Evolutionary conservation across 371 early-diverging fungal genomes (phyloP).

Genomic region (Conidiobolus coronatus): DNA sequence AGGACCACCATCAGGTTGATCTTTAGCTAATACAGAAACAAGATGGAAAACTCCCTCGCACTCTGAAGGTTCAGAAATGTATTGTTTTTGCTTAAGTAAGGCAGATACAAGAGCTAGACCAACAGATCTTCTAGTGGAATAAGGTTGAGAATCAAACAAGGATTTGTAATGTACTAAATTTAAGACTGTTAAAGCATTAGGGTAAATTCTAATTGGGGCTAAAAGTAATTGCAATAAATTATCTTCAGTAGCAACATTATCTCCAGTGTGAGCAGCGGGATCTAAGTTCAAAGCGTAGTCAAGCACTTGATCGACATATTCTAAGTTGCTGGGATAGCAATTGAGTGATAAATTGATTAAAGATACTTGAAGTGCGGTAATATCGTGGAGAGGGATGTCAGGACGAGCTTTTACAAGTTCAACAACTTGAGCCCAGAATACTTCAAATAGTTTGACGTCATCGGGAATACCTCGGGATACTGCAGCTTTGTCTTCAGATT

Average conservation of each 20-base stretch:
- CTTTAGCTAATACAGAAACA: conserved; percentile 49
- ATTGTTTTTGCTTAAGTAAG: conserved; percentile 32
- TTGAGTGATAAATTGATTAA: conserved; percentile 70
- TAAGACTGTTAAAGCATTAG: conserved; percentile 27
- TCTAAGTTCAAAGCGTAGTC: conserved; percentile 34
- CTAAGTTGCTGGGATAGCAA: conserved; percentile 71
- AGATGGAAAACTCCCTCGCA: conserved; percentile 63
- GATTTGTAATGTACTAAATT: conserved; percentile 47
- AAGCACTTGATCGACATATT: conserved; percentile 69
- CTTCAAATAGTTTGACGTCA: conserved; percentile 69
- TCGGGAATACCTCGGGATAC: conserved; percentile 46
- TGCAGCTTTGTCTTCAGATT: conserved; percentile 2
- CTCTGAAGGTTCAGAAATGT: conserved; percentile 42
- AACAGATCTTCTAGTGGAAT: conserved; percentile 49
- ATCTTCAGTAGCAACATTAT: conserved; percentile 18
- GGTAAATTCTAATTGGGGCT: conserved; percentile 50
- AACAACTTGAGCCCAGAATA: conserved; percentile 85
- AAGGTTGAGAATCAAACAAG: conserved; percentile 55
- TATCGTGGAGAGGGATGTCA: conserved; percentile 73
- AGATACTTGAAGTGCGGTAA: conserved; percentile 63
- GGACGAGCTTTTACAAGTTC: conserved; percentile 59
- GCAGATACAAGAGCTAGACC: conserved; percentile 49
- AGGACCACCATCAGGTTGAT: conserved; percentile 32
- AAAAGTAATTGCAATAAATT: conserved; percentile 37
- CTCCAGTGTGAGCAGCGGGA: conserved; percentile 30